Base-by-base conservation (phyloP, 257 asterid species). In the Gentiana straminea region DNA sequence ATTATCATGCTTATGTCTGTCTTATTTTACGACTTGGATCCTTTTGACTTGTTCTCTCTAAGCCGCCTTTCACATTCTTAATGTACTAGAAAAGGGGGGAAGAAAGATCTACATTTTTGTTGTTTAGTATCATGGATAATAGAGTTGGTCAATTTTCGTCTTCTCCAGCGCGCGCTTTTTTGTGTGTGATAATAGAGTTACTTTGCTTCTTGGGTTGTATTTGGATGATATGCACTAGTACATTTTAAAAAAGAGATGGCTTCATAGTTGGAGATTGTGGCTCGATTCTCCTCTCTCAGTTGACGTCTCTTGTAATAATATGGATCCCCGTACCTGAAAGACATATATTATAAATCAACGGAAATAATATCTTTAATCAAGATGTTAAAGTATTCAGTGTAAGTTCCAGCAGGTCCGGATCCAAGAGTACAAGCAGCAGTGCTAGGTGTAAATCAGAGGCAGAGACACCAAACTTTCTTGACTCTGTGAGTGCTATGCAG, bases 151-250 rank as follows among this genome's bases (percentile, higher is more conserved):
- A 15, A 15, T 15, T 15, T 15, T 15, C 24, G 86, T 91, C 53
- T 91, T 91, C 62, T 91, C 98, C 61, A 15, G 24, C 24, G 24
- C 24, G 24, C 24, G 24, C 24, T 15, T 15, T 15, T 77, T 91
- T 71, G 98, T 91, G 57, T 91, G 87, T 63, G 98, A 96, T 49
- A 96, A 91, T 69, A 96, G 98, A 66, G 98, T 87, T 47, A 55
- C 24, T 15, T 43, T 56, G 38, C 8, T 13, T 46, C 54, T 49
- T 54, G 52, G 53, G 57, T 68, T 66, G 54, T 62, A 60, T 36
- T 8, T 33, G 58, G 41, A 49, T 52, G 10, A 54, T 52, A 35
- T 67, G 13, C 60, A 53, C 66, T 61, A 38, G 56, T 38, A 10
- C 58, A 15, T 60, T 15, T 15, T 15, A 15, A 15, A 15, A 15